Conservation (phyloP, 805 yeast species). For the Teunomyces stri region DNA sequence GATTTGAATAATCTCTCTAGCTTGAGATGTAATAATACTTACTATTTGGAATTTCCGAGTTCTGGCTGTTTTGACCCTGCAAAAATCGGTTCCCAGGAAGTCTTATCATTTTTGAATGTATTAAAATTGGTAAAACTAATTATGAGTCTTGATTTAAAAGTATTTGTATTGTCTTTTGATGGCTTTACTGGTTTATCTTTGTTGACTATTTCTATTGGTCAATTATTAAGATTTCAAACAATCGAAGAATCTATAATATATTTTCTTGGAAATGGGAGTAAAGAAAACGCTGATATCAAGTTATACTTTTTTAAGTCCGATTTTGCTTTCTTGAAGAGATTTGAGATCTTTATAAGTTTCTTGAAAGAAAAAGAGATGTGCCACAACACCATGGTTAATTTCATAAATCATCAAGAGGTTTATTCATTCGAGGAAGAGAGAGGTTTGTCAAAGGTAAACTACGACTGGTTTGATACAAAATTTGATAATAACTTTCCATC, state of each 20-base stretch:
- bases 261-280: constrained; percentile 10
- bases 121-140: constrained; percentile 25
- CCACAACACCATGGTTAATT: not conserved
- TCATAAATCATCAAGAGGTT: constrained; percentile 6
- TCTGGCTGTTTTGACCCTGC: constrained; percentile 23
- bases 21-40: constrained; percentile 7
- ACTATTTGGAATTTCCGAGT: constrained; percentile 34
- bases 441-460: not conserved
- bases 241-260: constrained; percentile 26
- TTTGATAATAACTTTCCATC: constrained; percentile 38
- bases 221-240: constrained; percentile 12
- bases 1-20: constrained; percentile 7
- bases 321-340: constrained; percentile 24
- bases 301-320: constrained; percentile 31
- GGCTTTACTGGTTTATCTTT: constrained; percentile 38
- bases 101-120: constrained; percentile 27
- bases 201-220: constrained; percentile 15
- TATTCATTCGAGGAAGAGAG: constrained; percentile 6
- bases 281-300: constrained; percentile 14
- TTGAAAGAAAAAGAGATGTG: constrained; percentile 14
- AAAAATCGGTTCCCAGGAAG: constrained; percentile 21
- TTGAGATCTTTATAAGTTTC: constrained; percentile 29
- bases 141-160: constrained; percentile 16
- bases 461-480: constrained; percentile 34
- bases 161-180: constrained; percentile 34